Percentiles rank a stretch among this genome's conserved stretches.
phyloP scores from a whole-genome alignment of 1,139 yeast genomes.

The Nakaseomyces delphensis region DNA sequence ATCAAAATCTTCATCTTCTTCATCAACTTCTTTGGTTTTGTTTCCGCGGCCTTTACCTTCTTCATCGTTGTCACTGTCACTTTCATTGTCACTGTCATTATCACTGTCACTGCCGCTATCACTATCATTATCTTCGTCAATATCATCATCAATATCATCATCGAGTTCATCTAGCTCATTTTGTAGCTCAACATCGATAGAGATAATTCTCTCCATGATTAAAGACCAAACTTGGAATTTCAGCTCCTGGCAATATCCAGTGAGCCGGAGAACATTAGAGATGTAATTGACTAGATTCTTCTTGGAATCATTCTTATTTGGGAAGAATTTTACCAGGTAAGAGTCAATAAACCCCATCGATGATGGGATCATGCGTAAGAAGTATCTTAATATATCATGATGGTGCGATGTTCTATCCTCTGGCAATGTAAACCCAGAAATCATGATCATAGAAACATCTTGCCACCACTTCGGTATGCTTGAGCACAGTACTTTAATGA shows the following conservation, averaged over 20 bases:
- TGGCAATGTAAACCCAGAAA: constrained; percentile 45
- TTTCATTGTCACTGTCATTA: constrained; percentile 30
- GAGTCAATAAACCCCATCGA: constrained; percentile 58
- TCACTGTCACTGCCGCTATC: constrained; percentile 33
- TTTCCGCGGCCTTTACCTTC: constrained; percentile 20
- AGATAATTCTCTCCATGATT: constrained; percentile 69
- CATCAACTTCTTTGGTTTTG: constrained; percentile 23
- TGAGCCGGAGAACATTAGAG: constrained; percentile 48
- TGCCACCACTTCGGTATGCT: constrained; percentile 85
- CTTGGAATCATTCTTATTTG: constrained; percentile 65
- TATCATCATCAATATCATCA: constrained; percentile 61
- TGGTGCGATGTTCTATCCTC: constrained; percentile 39
- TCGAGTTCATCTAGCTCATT: constrained; percentile 80
- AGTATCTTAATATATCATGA: constrained; percentile 56
- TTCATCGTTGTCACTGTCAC: constrained; percentile 31
- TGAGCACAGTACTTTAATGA: constrained; percentile 69
- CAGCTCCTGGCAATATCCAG: constrained; percentile 67
- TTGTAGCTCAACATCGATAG: constrained; percentile 88
- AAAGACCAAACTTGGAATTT: constrained; percentile 71
- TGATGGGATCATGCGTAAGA: constrained; percentile 72
- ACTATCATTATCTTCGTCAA: constrained; percentile 44
- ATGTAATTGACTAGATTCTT: constrained; percentile 54
- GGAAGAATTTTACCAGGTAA: constrained; percentile 53
- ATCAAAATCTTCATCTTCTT: constrained; percentile 31
- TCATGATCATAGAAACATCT: constrained; percentile 62